Percentiles rank a stretch among this genome's conserved stretches.
Evolutionary conservation across 148 eudicot species (phyloP).

Genomic region (Vaccinium myrtillus): DNA sequence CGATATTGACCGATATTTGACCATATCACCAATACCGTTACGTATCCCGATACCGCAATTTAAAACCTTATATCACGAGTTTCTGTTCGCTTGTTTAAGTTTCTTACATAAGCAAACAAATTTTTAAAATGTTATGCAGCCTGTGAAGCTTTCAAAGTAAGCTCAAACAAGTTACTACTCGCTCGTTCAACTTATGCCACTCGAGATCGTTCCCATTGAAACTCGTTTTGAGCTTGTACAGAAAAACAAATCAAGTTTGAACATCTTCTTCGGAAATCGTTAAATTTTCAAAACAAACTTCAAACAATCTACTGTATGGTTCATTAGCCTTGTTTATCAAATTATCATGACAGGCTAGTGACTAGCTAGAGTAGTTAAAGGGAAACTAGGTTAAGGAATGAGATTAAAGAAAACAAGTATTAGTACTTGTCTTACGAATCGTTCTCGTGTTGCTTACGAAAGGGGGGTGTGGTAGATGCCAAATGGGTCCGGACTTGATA

Average conservation of each 20-base stretch:
- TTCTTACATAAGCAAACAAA: not conserved
- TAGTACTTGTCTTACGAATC: not conserved
- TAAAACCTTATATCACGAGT: too few relatives aligned
- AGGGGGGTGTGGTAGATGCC: not conserved
- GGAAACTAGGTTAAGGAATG: not conserved
- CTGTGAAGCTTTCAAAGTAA: not conserved
- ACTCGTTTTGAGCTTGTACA: not conserved
- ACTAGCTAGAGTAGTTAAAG: not conserved
- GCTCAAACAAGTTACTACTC: not conserved
- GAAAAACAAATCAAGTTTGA: not conserved
- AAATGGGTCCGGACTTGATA: not conserved
- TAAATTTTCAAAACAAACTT: not conserved
- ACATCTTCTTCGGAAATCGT: not conserved
- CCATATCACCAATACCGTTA: too few relatives aligned
- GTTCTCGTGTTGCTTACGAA: not conserved
- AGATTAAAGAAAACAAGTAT: not conserved
- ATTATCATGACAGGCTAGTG: not conserved
- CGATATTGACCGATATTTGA: too few relatives aligned
- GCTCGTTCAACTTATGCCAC: not conserved
- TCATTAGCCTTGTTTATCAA: not conserved
- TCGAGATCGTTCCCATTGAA: not conserved
- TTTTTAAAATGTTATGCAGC: not conserved
- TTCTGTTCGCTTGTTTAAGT: not conserved
- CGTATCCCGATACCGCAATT: too few relatives aligned
- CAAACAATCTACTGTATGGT: not conserved